Evolutionary conservation across 1,284 basidiomycete species (phyloP), one percentile per base, ranked within the genome.

Genomic region (Apiotrichum sp.): DNA sequence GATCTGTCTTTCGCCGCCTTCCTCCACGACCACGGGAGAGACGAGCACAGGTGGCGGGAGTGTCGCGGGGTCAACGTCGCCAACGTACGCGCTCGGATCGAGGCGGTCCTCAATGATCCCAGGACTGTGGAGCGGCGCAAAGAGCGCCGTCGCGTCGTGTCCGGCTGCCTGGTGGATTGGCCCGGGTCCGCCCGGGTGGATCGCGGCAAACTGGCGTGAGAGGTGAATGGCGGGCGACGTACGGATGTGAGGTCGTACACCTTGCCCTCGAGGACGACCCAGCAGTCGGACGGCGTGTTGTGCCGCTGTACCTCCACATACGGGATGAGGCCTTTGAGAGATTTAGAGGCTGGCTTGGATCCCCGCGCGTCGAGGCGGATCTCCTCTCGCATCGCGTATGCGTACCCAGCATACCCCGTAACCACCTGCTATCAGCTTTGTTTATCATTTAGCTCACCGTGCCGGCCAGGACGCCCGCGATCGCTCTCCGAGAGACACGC

Each of bases 241-340:
- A 73, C 73, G 57, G 69, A 65, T 6, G 74, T 76, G 44, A 76
- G 59, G 55, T 77, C 75, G 57, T 73, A 76, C 3, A 76, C 68
- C 46, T 68, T 69, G 9, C 68, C 74, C 39, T 70, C 65, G 53
- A 76, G 71, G 8, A 76, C 68, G 13, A 75, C 70, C 74, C 75
- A 75, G 43, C 69, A 67, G 49, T 71, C 68, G 3, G 70, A 70
- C n/a, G 65, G 53, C 1, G 62, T 61, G 41, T 66, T 67, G 45
- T 76, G 74, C 62, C 70, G 68, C 50, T 71, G 67, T 1, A 76
- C 72, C 44, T 71, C 70, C n/a, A 58, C 52, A 48, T 55, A 71
- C 1, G 69, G 67, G 58, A 70, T 71, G 49, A 50, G 39, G 22
- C 22, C 22, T 22, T 22, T 22, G 22, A 22, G 22, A 22, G 22